These are phyloP conservation scores for Bisporella sp. DNA, from an alignment of 2,329 filamentous ascomycete species.

Conservation along the genomic window DNA sequence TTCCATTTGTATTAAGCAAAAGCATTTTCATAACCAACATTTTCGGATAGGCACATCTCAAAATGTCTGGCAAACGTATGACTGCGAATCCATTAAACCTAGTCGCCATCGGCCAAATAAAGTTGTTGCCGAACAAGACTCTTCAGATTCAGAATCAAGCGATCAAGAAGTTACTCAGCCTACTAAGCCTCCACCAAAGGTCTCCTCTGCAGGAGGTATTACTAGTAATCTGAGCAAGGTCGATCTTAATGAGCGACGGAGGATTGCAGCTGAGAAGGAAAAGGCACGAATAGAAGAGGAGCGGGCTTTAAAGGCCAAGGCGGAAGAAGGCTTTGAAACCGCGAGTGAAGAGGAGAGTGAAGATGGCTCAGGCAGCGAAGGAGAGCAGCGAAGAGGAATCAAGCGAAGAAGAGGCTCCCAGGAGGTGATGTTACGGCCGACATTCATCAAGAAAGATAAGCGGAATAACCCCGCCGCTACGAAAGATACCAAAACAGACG, in stretches of 20 bases:
- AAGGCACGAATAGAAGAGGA: conserved; percentile 40
- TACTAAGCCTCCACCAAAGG: conserved; percentile 50
- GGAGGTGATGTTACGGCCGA: conserved; percentile 55
- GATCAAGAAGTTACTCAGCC: conserved; percentile 35
- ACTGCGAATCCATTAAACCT: conserved; percentile 79
- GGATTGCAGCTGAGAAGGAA: conserved; percentile 40
- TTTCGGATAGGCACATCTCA: conserved; percentile 1
- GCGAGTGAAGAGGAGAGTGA: conserved; percentile 41
- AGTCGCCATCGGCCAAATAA: conserved; percentile 85
- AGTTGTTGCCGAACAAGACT: conserved; percentile 41
- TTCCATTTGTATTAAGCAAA: no score
- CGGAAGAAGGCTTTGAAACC: conserved; percentile 58
- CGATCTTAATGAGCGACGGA: conserved; percentile 41
- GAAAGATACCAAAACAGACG: conserved; percentile 31
- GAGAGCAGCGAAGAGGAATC: conserved; percentile 23
- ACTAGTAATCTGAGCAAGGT: conserved; percentile 46
- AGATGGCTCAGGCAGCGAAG: conserved; percentile 25
- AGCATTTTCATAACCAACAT: no score
- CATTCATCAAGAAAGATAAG: conserved; percentile 55
- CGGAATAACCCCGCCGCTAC: conserved; percentile 27
- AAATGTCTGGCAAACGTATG: conserved; percentile 74
- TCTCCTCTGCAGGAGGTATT: conserved; percentile 48
- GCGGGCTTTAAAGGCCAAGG: conserved; percentile 32
- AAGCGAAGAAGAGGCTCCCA: conserved; percentile 50
- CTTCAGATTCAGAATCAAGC: conserved; percentile 42